A percentile compares a stretch with the other conserved stretches of the same genome.
Evolutionary conservation across 345 rosid species (phyloP).

Genomic region (Lepidium aucheri): DNA sequence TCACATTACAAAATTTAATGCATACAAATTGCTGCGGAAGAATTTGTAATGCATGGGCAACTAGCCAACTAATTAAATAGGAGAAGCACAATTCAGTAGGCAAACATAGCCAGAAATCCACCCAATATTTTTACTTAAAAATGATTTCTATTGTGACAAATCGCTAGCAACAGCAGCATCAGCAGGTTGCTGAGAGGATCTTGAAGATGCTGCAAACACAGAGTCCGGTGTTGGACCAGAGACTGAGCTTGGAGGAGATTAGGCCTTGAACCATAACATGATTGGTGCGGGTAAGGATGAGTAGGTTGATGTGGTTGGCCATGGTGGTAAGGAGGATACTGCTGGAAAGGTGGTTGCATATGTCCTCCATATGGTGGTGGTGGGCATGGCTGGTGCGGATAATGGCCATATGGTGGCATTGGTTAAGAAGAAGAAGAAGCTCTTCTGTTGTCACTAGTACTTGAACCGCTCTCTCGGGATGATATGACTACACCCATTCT

Average conservation of each 20-base stretch:
- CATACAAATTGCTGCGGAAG: not conserved
- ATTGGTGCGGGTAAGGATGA: constrained; percentile 36
- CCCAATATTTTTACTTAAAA: too few species aligned
- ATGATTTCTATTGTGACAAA: too few species aligned
- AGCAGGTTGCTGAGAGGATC: constrained; percentile 3
- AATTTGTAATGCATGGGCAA: not conserved
- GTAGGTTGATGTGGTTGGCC: constrained; percentile 28
- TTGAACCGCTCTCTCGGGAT: constrained; percentile 47
- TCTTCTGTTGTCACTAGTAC: constrained; percentile 40
- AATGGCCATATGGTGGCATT: constrained; percentile 28
- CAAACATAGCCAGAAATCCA: too few species aligned
- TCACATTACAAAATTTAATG: not conserved
- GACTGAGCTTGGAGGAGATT: constrained; percentile 1
- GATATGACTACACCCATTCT: constrained; percentile 87
- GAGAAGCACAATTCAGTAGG: too few species aligned
- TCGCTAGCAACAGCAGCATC: not conserved
- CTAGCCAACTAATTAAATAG: too few species aligned
- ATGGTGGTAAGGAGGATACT: constrained; percentile 44
- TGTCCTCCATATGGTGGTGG: constrained; percentile 55
- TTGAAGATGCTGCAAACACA: not conserved
- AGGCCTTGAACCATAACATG: constrained; percentile 24
- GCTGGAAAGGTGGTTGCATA: constrained; percentile 66
- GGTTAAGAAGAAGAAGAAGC: constrained; percentile 37
- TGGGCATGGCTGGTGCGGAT: constrained; percentile 37
- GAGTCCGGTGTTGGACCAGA: constrained; percentile 13